A percentile compares a stretch with the other conserved stretches of the same genome.
Evolutionary conservation across 352 stramenopile species (phyloP).

Genomic region (Peronospora destructor): DNA sequence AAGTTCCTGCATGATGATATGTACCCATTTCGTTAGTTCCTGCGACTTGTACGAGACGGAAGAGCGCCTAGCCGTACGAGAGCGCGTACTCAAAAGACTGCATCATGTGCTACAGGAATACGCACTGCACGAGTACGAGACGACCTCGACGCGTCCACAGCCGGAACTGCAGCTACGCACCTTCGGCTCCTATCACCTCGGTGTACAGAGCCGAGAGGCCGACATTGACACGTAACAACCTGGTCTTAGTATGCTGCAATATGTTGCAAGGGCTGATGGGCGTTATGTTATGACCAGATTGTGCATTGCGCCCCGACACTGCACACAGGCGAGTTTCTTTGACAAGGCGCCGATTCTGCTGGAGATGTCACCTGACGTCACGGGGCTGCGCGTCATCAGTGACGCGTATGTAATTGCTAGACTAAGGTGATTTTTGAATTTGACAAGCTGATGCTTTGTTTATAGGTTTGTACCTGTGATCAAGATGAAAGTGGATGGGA

Average conservation of each 20-base stretch:
- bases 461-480: constrained; percentile 87
- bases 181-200: constrained; percentile 89
- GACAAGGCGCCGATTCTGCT: constrained; percentile 72
- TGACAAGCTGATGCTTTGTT: neutral
- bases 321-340: constrained; percentile 84
- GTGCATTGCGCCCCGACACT: constrained; percentile 76
- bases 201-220: constrained; percentile 77
- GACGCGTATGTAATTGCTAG: constrained; percentile 73
- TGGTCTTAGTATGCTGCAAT: neutral
- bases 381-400: constrained; percentile 72
- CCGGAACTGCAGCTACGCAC: constrained; percentile 66
- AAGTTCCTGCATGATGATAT: neutral
- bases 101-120: constrained; percentile 67
- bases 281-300: constrained; percentile 35
- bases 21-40: constrained; percentile 22
- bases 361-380: constrained; percentile 59
- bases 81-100: constrained; percentile 60
- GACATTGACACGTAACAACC: constrained; percentile 76
- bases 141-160: constrained; percentile 17
- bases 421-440: neutral
- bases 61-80: constrained; percentile 52
- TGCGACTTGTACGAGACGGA: constrained; percentile 71
- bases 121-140: constrained; percentile 56
- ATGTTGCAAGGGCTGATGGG: neutral
- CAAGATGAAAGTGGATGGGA: constrained; percentile 89